Conservation (phyloP, 371 early-diverging fungal genomes). For the Dinochytrium kinnereticum region DNA sequence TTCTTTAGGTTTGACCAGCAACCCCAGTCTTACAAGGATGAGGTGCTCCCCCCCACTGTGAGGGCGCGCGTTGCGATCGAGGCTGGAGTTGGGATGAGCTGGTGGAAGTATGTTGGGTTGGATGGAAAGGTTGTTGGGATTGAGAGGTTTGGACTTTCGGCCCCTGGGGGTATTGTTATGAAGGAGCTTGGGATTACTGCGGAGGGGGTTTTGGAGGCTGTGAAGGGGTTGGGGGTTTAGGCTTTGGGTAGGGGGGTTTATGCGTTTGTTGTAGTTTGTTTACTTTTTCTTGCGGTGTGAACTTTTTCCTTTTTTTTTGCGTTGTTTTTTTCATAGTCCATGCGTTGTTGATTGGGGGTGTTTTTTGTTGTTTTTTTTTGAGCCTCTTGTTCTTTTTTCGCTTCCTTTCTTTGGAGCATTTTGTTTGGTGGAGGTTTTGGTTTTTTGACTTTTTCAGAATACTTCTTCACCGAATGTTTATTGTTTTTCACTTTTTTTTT, state of each 20-base stretch:
- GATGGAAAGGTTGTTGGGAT: slow-evolving; percentile 84
- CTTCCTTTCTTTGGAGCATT: not conserved
- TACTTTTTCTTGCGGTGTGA: not conserved
- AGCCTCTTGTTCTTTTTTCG: not conserved
- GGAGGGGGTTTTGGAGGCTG: slow-evolving; percentile 31
- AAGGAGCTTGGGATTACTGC: slow-evolving; percentile 29
- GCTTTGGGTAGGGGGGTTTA: not conserved
- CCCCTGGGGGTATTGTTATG: slow-evolving; percentile 59
- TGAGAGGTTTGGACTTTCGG: slow-evolving; percentile 95
- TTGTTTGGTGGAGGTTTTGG: too few relatives aligned
- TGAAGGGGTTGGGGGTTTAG: slow-evolving; percentile 11
- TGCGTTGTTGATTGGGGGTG: not conserved
- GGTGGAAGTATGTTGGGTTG: slow-evolving; percentile 90
- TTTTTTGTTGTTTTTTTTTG: not conserved
- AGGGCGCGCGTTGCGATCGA: slow-evolving; percentile 74
- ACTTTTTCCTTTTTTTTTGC: not conserved
- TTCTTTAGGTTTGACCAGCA: slow-evolving; percentile 95
- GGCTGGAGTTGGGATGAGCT: slow-evolving; percentile 93
- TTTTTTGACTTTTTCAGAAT: too few relatives aligned
- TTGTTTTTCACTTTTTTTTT: too few relatives aligned
- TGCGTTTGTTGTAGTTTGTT: too few relatives aligned
- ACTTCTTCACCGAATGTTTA: too few relatives aligned
- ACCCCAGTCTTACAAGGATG: slow-evolving; percentile 78
- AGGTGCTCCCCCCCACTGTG: slow-evolving; percentile 85
- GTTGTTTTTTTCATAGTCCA: not conserved